These are phyloP conservation scores for Fagopyrum homotropicum DNA, from an alignment of 148 eudicot genomes.

Conservation along the genomic window DNA sequence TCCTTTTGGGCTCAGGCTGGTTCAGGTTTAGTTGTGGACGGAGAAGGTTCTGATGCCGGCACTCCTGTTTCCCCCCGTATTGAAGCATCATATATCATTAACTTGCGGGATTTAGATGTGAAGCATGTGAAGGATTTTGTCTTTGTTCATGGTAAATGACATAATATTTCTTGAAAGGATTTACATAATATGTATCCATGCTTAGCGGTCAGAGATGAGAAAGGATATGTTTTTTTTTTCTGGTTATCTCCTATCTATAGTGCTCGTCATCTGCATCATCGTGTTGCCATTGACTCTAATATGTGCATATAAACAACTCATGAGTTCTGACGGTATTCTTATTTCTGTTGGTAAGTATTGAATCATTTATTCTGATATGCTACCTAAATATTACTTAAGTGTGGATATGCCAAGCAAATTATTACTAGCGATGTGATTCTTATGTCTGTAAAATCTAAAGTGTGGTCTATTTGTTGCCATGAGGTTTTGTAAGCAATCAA, in stretches of 20 bases:
- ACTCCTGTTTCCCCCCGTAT: slow-evolving; percentile 58
- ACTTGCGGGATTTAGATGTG: slow-evolving; percentile 70
- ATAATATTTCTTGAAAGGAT: background rate
- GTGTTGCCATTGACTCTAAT: background rate
- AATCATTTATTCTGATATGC: background rate
- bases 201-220: background rate
- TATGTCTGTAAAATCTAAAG: background rate
- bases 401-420: background rate
- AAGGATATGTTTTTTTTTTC: background rate
- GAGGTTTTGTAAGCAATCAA: background rate
- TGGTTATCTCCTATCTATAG: background rate
- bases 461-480: background rate
- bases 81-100: slow-evolving; percentile 74
- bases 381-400: background rate
- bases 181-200: background rate
- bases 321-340: background rate
- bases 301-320: background rate
- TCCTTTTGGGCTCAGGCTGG: slow-evolving; percentile 48
- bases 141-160: slow-evolving; percentile 77
- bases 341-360: background rate
- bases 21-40: slow-evolving; percentile 73
- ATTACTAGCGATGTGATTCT: background rate
- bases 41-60: slow-evolving; percentile 49
- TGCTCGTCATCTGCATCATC: background rate
- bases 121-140: slow-evolving; percentile 91